Evolutionary conservation across 305 asterid species (phyloP), one percentile per base, ranked within the genome.

Genomic region (Ruellia speciosa): DNA sequence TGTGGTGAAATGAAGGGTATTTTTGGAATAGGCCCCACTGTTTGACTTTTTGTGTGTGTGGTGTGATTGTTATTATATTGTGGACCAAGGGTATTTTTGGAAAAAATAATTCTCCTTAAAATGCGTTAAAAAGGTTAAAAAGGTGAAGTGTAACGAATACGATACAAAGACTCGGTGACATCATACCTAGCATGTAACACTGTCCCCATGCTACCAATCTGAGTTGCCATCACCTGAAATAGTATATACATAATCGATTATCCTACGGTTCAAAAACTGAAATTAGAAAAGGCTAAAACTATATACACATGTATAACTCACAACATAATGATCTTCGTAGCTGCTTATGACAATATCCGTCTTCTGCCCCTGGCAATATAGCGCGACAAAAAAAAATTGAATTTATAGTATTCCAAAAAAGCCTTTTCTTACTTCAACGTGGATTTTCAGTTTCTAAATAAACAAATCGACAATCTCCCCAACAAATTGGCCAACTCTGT

Each of bases 131-230:
- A n/a, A n/a, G n/a, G n/a, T n/a, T n/a, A n/a, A n/a, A n/a, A n/a
- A n/a, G n/a, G n/a, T n/a, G n/a, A n/a, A n/a, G n/a, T n/a, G n/a
- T n/a, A n/a, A n/a, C n/a, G n/a, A n/a, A n/a, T n/a, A 24, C 4
- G 31, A 4, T 1, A 24, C 31, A 39, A 33, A 33, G 58, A 49
- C 31, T 58, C 10, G 48, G n/a, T 16, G 14, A 45, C 7, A 3
- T 14, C 71, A 28, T 31, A 90, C 98, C 98, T 84, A 53, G 95
- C 93, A 40, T 85, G 94, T 70, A 90, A 59, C 69, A 90, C 79
- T 33, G 96, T 88, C 37, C 96, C 98, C 95, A 90, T 83, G 74
- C 90, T 82, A 71, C 98, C 96, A 52, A 90, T 84, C 81, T 90
- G 96, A 75, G 95, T 88, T 14, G 81, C 95, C 68, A 90, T 64